Evolutionary conservation across 140 eudicot genomes (phyloP), one percentile per base, ranked within the genome.

Genomic region (Cichorium intybus): DNA sequence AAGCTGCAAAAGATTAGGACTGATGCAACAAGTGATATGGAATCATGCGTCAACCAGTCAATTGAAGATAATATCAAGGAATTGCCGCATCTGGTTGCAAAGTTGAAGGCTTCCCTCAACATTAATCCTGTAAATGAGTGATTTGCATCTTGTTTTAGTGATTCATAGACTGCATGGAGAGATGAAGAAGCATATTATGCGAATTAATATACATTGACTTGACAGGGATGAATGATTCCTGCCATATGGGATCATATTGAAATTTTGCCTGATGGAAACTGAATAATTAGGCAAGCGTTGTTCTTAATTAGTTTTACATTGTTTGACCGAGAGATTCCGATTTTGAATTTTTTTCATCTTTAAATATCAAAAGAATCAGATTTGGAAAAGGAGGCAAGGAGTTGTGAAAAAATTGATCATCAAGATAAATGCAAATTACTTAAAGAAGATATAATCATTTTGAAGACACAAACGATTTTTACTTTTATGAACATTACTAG

Each of bases 41-140:
- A 94, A 52, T 84, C 95, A 0, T 94, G 99, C 54, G 99, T 89
- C 8, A 86, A 86, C 64, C 85, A 73, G 73, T 47, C 97, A 12
- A 68, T 94, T 15, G 82, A 94, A 24, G 99, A 94, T 51, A 78
- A 77, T 79, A 29, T 94, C 21, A 72, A 78, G 31, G 10, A 85
- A 14, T 64, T 94, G 64, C 97, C 99, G 18, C 84, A 79, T 66
- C 69, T 94, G 43, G 99, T 81, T 68, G 86, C 75, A 37, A 89
- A 70, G 74, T 66, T 94, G 76, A 89, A 80, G 87, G 27, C 82
- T 50, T 73, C 85, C 54, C 84, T 89, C 7, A 72, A 71, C 62
- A 71, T 88, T 46, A 54, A 48, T 27, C 81, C 84, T 31, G 39
- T 60, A 72, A 65, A 55, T 7, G 65, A 61, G 60, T 71, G 43